Evolutionary conservation across 805 yeast genomes (phyloP).

Genomic region (Ascoidea asiatica): DNA sequence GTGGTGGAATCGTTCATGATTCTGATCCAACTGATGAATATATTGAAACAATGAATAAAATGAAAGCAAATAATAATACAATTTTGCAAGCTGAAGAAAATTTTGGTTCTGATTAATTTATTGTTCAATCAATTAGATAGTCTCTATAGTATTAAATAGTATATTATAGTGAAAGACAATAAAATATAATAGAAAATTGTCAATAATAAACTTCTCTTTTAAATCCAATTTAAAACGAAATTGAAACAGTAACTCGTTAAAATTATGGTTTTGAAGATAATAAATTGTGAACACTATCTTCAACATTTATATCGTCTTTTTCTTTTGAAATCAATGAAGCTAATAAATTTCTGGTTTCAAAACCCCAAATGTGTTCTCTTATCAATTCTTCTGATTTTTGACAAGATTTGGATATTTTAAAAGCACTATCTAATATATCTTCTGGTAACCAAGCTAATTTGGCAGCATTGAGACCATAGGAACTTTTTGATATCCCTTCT

Average conservation of each 20-base stretch:
- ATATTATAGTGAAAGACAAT: no score
- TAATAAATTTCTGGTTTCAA: neutral
- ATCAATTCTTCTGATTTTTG: neutral
- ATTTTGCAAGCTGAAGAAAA: conserved; percentile 83
- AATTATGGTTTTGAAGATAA: no score
- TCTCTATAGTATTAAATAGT: no score
- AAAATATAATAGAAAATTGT: no score
- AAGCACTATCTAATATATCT: conserved; percentile 32
- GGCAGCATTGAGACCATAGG: conserved; percentile 83
- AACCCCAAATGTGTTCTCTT: neutral
- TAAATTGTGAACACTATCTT: no score
- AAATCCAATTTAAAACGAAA: no score
- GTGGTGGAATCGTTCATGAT: conserved; percentile 96
- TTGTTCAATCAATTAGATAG: no score
- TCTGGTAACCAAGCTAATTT: conserved; percentile 50
- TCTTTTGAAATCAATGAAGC: neutral
- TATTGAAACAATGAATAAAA: conserved; percentile 92
- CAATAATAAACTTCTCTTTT: no score
- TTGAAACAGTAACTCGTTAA: no score
- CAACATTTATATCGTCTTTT: no score
- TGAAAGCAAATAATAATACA: conserved; percentile 85
- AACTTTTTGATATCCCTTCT: conserved; percentile 39
- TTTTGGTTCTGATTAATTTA: no score
- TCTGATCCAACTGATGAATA: conserved; percentile 94
- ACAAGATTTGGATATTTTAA: conserved; percentile 14